Base-by-base conservation (phyloP, 345 rosid species). In the Eucalyptus polybractea region DNA sequence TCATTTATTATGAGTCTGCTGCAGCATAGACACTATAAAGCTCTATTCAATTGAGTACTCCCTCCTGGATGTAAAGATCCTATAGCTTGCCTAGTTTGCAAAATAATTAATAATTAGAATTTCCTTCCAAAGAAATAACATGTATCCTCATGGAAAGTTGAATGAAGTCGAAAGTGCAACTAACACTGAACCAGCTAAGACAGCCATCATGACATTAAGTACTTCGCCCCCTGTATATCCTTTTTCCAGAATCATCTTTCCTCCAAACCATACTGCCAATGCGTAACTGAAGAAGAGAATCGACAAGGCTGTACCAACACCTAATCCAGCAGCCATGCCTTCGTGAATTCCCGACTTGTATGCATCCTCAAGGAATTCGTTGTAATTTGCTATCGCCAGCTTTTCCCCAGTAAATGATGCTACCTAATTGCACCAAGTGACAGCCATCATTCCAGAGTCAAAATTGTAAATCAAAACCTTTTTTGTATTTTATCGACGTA, bases 341-440 rank as follows among this genome's bases (percentile, higher is more conserved):
- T 92, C 91, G 3, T 42, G 91, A 51, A 86, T 91, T 50, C 93
- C 91, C 29, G 91, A 89, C 17, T 86, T 89, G 88, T 92, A 92
- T 13, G 93, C 92, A 19, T 87, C 80, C 80, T 86, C 89, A 17
- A 93, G 92, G 87, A 87, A 88, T 89, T 92, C 88, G 62, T 91
- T 89, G 80, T 92, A 93, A 56, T n/a, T 56, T 27, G 33, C 44
- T 10, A 91, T 87, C 10, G 94, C 93, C 21, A 86, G 89, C 87
- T 91, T 91, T 90, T 93, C 95, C 87, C 93, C 92, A 5, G 99
- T 97, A 91, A 95, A 97, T 5, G 99, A 95, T 14, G 96, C 99
- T 56, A 96, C 98, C 98, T 96, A 72, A 72, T 72, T 37, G 14
- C 83, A 91, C 96, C 95, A 88, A 92, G 45, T 16, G 88, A 33